phyloP scores from a whole-genome alignment of 371 early-diverging fungal species.

The Mucor mucedo region DNA sequence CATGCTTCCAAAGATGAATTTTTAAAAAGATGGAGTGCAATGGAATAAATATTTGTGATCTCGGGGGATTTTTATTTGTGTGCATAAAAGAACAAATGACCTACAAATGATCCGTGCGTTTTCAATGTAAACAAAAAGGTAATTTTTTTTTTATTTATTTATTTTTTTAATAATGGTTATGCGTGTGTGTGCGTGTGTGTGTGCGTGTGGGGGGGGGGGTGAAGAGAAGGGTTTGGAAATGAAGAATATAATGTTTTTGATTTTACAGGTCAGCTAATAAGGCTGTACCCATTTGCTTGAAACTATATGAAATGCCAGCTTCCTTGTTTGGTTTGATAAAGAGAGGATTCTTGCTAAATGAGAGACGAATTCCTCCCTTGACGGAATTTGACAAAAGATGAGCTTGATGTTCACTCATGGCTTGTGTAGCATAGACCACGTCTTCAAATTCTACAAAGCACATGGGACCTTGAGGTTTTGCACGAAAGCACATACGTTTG shows the following conservation, averaged over 20 bases:
- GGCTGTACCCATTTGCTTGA: constrained; percentile 36
- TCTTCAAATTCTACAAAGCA: constrained; percentile 95
- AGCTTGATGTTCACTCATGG: constrained; percentile 87
- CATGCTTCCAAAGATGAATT: too few relatives aligned
- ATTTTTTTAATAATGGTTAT: too few relatives aligned
- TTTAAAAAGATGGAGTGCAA: too few relatives aligned
- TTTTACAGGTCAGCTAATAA: constrained; percentile 30
- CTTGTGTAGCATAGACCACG: constrained; percentile 85
- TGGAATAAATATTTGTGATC: too few relatives aligned
- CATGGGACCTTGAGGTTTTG: constrained; percentile 90
- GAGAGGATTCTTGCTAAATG: constrained; percentile 95
- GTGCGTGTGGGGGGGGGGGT: too few relatives aligned
- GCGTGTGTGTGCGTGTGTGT: too few relatives aligned
- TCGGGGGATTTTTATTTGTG: too few relatives aligned
- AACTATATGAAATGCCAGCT: constrained; percentile 15
- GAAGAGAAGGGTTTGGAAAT: too few relatives aligned
- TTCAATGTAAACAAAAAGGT: too few relatives aligned
- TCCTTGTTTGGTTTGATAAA: constrained; percentile 52
- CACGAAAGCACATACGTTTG: constrained; percentile 87
- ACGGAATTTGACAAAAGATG: constrained; percentile 80
- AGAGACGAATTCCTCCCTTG: constrained; percentile 92
- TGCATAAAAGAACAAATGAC: too few relatives aligned
- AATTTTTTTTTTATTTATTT: too few relatives aligned
- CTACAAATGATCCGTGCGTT: too few relatives aligned
- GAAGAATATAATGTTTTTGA: background rate